Evolutionary conservation across 176 grass and related monocot species (phyloP).

Genomic region (Oryza meridionalis): DNA sequence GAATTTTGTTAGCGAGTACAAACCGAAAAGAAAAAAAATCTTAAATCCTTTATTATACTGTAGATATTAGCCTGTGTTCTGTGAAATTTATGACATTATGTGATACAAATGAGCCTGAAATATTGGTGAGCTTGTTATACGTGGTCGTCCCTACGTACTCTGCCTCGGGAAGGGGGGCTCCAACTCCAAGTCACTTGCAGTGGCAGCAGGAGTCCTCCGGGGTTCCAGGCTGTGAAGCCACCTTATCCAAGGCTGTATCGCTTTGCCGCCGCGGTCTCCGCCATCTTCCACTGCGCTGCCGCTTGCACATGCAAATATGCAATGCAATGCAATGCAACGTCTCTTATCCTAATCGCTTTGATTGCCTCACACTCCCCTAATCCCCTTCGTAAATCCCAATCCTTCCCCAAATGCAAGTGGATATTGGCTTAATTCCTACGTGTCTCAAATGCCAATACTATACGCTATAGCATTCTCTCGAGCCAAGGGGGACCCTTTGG

Average conservation of each 20-base stretch:
- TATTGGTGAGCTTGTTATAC: background rate
- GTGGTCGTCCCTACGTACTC: background rate
- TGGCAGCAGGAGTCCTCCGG: slow-evolving; percentile 29
- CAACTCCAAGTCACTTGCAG: slow-evolving; percentile 18
- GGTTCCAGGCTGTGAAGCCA: slow-evolving; percentile 37
- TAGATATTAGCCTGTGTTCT: background rate
- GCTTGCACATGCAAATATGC: slow-evolving; percentile 17
- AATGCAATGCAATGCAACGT: background rate
- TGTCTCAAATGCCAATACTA: background rate
- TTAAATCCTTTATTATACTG: background rate
- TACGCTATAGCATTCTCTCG: background rate
- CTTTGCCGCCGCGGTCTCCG: slow-evolving; percentile 24
- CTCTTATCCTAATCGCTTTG: background rate
- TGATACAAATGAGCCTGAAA: background rate
- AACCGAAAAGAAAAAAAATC: background rate
- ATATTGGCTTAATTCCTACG: background rate
- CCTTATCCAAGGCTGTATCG: slow-evolving; percentile 31
- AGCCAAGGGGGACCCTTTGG: background rate
- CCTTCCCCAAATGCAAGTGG: background rate
- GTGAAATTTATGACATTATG: background rate
- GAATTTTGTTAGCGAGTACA: background rate
- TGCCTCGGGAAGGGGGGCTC: background rate
- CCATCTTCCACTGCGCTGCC: background rate
- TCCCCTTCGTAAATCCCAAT: background rate
- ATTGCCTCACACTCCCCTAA: background rate